Base-by-base conservation (phyloP, 768 basidiomycete species). In the Tylopilus subfusipes region DNA sequence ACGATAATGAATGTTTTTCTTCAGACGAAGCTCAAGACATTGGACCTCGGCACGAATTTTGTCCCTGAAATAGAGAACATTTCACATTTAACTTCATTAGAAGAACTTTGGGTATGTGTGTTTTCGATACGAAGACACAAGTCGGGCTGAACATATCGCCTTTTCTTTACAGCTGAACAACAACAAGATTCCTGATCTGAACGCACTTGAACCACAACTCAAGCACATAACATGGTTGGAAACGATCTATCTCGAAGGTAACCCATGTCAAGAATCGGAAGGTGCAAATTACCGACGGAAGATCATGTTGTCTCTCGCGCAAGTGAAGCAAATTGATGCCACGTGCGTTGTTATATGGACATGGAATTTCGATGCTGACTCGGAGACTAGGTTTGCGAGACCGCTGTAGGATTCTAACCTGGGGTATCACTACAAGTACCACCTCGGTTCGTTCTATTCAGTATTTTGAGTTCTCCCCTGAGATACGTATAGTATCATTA, bases 241-340 rank as follows among this genome's bases (percentile, higher is more conserved):
- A 66, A 99, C 97, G 1, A 77, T 99, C 8, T 99, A 99, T 68
- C 82, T 99, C 24, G 97, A 99, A 73, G 87, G 83, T 5, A 99
- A 99, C 66, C 97, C 97, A 3, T 89, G 93, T 59, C 94, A 99
- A 67, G 77, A 71, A 42, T 78, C 76, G 14, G 91, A 98, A 63
- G 86, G 82, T 69, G 75, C 80, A 2, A 81, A 78, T 21, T 99
- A 98, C 68, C 76, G 93, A 61, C 77, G 96, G 50, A 99, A 97
- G 74, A 79, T 98, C 50, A 92, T 90, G 68, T 73, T 98, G 36
- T 85, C 85, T 4, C 75, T 97, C 21, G 95, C 95, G 0, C 91
- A 96, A 63, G 72, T 98, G 52, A 83, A 83, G 64, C 97, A 99
- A 72, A 86, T 99, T 48, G 97, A 99, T 72, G 97, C 97, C 39